Base-by-base conservation (phyloP, 169 alveolate genomes). In the Plasmodium cynomolgi region DNA sequence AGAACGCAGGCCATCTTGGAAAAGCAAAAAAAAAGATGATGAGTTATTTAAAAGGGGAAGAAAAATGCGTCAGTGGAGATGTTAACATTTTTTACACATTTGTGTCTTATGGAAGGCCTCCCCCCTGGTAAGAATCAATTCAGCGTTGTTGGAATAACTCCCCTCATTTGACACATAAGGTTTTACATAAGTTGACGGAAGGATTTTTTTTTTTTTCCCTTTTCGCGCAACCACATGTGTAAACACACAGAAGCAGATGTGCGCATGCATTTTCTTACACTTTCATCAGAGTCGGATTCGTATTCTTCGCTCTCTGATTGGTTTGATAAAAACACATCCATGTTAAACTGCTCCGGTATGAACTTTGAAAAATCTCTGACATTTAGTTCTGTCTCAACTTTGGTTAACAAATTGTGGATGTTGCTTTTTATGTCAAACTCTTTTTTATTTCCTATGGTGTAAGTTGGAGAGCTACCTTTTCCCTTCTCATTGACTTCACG, bases 291-390 rank as follows among this genome's bases (percentile, higher is more conserved):
- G 1, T 29, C 54, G 29, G 37, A 54, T 31, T 85, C 86, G 80
- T 85, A 77, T 34, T 75, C 68, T 20, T 37, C 71, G 29, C n/a
- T 17, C 50, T 9, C 80, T 54, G 62, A 68, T 13, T 50, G 8
- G 41, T 75, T 39, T 9, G 77, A 54, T 4, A 85, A 54, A 85
- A 85, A 75, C 37, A 85, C 81, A 34, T 85, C 58, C 82, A 47
- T 85, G 58, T 74, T 37, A 77, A 85, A 85, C 47, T 85, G 74
- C 11, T 85, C 86, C 23, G 93, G 93, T 29, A 85, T 85, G 41
- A 85, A 85, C 8, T 44, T 20, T 8, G 93, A 29, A 50, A 85
- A 47, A 50, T 85, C 79, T 33, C 68, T 77, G 56, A 54, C 68
- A 50, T 50, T 47, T 85, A 75, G 62, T 54, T 85, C 84, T 15